A percentile compares a stretch with the other conserved stretches of the same genome.
Conservation (phyloP, 371 early-diverging fungal genomes). For the Mortierella sp. region DNA sequence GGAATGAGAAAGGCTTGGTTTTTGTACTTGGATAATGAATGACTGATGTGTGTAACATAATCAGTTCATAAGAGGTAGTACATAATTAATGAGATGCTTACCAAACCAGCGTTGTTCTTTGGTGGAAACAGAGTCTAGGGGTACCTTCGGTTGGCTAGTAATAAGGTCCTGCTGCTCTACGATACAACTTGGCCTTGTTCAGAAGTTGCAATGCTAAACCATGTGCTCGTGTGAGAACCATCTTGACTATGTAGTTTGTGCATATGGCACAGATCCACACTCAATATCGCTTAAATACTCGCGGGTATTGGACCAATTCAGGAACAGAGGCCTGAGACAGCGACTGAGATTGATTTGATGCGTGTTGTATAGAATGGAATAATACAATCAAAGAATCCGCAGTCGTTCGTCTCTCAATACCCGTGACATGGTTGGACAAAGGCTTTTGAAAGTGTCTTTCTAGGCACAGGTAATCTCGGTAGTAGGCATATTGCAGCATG, state of each 20-base stretch:
- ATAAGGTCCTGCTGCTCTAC: constrained; percentile 31
- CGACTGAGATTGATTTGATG: not conserved
- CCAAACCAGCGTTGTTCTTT: constrained; percentile 33
- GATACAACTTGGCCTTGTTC: constrained; percentile 15
- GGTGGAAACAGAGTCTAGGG: constrained; percentile 28
- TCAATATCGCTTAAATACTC: constrained; percentile 34
- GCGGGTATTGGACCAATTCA: constrained; percentile 23
- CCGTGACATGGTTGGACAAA: constrained; percentile 20
- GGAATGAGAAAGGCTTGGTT: constrained; percentile 12
- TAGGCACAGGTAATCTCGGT: constrained; percentile 27
- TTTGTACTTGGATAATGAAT: constrained; percentile 16
- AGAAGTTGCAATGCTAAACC: constrained; percentile 3
- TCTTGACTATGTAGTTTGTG: no score
- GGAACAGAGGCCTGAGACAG: constrained; percentile 35
- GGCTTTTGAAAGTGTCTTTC: constrained; percentile 28
- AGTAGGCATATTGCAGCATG: constrained; percentile 38
- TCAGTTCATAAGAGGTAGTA: not conserved
- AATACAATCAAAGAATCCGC: no score
- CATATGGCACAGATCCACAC: constrained; percentile 18
- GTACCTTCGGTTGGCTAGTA: constrained; percentile 19
- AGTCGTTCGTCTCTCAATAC: constrained; percentile 16
- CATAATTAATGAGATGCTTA: not conserved
- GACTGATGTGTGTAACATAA: not conserved
- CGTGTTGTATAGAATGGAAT: no score
- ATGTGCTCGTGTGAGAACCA: no score